Evolutionary conservation across 306 rosid genomes (phyloP), one percentile per base, ranked within the genome.

Genomic region (Leucaena leucocephala): DNA sequence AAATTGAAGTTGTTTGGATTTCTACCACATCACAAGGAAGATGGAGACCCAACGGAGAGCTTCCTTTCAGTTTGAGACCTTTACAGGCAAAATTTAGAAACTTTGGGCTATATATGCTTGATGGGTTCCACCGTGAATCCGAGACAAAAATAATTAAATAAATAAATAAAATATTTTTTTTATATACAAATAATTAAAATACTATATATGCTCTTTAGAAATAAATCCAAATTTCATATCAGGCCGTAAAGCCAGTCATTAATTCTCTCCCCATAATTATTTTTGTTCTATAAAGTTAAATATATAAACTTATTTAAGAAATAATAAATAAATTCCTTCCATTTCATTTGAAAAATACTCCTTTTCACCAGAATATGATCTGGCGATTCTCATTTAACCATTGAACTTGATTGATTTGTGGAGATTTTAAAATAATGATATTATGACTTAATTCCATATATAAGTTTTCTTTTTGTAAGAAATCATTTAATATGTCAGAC

Each of bases 41-140:
- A n/a, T 7, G 66, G 11, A 9, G 65, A 54, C 22, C 21, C 68
- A 64, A n/a, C 59, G n/a, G 59, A 16, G 58, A 52, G 59, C 27
- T 27, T 17, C 6, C 4, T 63, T 16, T 15, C 22, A 16, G 19
- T 17, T 64, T 36, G 46, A 64, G 3, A 21, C 35, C 8, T 4
- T 1, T 5, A 21, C 14, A 19, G 13, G 68, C 19, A 12, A 34
- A 36, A 64, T 36, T 14, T 36, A 38, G 69, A 36, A 15, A 64
- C 69, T 16, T 11, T 4, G 69, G 27, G 69, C 69, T 64, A 64
- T 64, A 36, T 73, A 55, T 38, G 38, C 38, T 54, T 54, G 21
- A 36, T 54, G 52, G 50, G 76, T 46, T 54, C 76, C 63, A 4
- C 46, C 7, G 3, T 11, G 62, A 55, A 55, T 55, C 62, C 34